phyloP scores from a whole-genome alignment of 805 yeast genomes.

The Cyberlindnera subsufficiens region DNA sequence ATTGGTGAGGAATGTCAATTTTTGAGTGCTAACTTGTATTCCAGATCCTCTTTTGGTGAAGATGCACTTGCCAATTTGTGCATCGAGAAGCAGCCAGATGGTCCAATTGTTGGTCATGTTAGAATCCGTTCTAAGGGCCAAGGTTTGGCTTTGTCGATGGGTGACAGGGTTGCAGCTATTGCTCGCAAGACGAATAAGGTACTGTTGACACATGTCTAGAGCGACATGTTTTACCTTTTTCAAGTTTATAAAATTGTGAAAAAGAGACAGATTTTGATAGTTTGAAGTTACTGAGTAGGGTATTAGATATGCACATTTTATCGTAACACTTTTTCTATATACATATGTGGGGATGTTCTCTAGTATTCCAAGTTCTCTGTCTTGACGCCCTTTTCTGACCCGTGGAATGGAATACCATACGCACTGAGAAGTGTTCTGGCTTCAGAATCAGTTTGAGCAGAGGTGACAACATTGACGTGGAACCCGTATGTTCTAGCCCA shows the following conservation, averaged over 20 bases:
- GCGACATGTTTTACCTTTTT: no score
- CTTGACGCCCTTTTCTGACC: constrained; percentile 35
- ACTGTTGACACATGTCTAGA: constrained; percentile 24
- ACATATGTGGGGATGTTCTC: neutral
- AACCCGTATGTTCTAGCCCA: constrained; percentile 87
- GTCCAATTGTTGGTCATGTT: constrained; percentile 86
- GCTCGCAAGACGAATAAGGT: constrained; percentile 50
- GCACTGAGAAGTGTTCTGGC: constrained; percentile 83
- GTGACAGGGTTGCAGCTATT: constrained; percentile 87
- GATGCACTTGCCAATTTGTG: constrained; percentile 95
- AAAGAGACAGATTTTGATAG: no score
- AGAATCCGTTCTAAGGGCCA: constrained; percentile 97
- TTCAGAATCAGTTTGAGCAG: constrained; percentile 85
- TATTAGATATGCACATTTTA: no score
- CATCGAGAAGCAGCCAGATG: constrained; percentile 73
- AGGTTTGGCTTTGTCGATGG: constrained; percentile 91
- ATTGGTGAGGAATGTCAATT: constrained; percentile 86
- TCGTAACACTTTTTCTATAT: neutral
- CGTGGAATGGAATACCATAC: constrained; percentile 73
- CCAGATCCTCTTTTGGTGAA: constrained; percentile 92
- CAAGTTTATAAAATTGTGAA: no score
- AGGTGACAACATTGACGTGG: constrained; percentile 77
- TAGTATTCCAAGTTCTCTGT: constrained; percentile 21
- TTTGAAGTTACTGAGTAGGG: no score
- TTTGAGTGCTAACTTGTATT: constrained; percentile 89